Conservation (phyloP, 192 early-diverging fungal genomes). For the Ambispora gerdemannii region DNA sequence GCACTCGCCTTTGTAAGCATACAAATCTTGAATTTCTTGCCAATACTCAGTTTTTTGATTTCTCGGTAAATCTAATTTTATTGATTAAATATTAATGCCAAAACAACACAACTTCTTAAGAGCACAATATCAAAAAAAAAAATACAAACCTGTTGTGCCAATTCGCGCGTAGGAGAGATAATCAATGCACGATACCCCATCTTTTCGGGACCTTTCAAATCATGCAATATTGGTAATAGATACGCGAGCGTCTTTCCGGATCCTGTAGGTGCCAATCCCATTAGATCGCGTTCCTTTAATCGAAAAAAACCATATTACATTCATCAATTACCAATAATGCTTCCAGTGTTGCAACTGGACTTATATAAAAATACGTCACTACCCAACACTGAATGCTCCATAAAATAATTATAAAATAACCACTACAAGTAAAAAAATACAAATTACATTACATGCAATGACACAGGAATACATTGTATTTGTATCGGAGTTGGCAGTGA, state of each 20-base stretch:
- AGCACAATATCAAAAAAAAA: neutral
- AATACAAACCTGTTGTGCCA: constrained; percentile 68
- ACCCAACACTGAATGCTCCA: no score
- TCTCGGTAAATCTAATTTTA: constrained; percentile 77
- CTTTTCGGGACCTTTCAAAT: constrained; percentile 75
- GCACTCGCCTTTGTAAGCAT: constrained; percentile 83
- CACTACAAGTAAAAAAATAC: neutral
- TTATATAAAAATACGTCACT: no score
- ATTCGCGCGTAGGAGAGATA: constrained; percentile 91
- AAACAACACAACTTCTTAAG: no score
- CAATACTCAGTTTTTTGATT: constrained; percentile 67
- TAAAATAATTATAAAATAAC: neutral
- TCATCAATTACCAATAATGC: no score
- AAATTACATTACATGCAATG: constrained; percentile 61
- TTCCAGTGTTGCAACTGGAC: no score
- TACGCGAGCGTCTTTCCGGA: constrained; percentile 98
- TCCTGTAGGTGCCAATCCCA: constrained; percentile 96
- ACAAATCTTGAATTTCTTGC: constrained; percentile 75
- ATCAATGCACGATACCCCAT: constrained; percentile 84
- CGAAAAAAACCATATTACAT: neutral
- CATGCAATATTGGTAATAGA: constrained; percentile 84
- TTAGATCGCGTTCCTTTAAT: constrained; percentile 77
- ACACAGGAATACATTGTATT: constrained; percentile 88
- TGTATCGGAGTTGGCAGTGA: constrained; percentile 85
- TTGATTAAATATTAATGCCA: neutral